Evolutionary conservation across 2,329 filamentous ascomycete genomes (phyloP).

Genomic region (Apiospora phragmitis): DNA sequence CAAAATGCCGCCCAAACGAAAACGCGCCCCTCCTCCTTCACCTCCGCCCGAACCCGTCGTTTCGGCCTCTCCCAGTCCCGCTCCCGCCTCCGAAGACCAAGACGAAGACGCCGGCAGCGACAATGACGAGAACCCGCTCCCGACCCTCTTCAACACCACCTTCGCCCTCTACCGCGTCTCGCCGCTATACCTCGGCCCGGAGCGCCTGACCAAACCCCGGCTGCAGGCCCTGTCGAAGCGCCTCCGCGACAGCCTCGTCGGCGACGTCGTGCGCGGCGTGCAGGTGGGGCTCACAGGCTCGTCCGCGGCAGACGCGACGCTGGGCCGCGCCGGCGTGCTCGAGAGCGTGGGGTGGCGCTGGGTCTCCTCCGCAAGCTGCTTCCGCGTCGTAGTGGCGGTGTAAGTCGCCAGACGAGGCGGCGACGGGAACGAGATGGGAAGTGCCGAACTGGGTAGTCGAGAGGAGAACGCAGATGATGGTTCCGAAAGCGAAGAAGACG

Average conservation of each 20-base stretch:
- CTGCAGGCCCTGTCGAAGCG: constrained; percentile 47
- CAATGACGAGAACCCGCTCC: constrained; percentile 17
- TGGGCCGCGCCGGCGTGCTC: constrained; percentile 44
- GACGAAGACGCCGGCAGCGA: constrained; percentile 11
- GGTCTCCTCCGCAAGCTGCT: constrained; percentile 36
- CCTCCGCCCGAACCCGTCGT: not conserved
- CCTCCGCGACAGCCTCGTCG: constrained; percentile 55
- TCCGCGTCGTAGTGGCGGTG: constrained; percentile 16
- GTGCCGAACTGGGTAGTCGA: constrained; percentile 16
- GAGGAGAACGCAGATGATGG: constrained; percentile 13
- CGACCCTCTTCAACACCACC: constrained; percentile 54
- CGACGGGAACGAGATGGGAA: constrained; percentile 18
- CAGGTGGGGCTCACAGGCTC: constrained; percentile 49
- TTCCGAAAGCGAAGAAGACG: constrained; percentile 2
- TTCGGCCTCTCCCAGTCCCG: constrained; percentile 4
- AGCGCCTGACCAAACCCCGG: constrained; percentile 37
- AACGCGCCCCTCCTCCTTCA: not conserved
- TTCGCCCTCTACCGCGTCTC: constrained; percentile 59
- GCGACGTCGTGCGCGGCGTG: constrained; percentile 61
- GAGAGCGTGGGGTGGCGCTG: constrained; percentile 50
- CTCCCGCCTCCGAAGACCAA: constrained; percentile 5
- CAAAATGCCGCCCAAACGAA: constrained; percentile 14
- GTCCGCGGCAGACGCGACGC: constrained; percentile 36
- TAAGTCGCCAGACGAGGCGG: not conserved
- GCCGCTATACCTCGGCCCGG: constrained; percentile 49